Evolutionary conservation across 2,329 filamentous ascomycete species (phyloP).

Genomic region (Bipolaris cookei): DNA sequence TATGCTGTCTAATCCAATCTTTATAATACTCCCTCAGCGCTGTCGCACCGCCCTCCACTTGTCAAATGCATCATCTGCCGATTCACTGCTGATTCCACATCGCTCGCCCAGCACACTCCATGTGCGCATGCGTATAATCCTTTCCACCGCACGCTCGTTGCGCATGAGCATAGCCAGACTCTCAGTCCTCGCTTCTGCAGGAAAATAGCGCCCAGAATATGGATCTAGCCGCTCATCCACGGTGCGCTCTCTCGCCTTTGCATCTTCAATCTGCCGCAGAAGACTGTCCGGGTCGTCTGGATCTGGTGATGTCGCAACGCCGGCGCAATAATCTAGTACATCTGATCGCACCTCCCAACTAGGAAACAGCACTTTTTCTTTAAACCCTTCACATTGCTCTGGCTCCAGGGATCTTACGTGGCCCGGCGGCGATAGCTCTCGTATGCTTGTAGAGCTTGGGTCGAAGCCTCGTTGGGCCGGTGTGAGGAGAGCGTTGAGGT

Average conservation of each 20-base stretch:
- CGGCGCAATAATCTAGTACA: slow-evolving; percentile 85
- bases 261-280: slow-evolving; percentile 71
- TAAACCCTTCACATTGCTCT: slow-evolving; percentile 72
- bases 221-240: slow-evolving; percentile 91
- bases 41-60: slow-evolving; percentile 37
- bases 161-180: slow-evolving; percentile 74
- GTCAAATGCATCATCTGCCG: slow-evolving; percentile 49
- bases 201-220: slow-evolving; percentile 84
- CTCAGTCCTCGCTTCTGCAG: slow-evolving; percentile 79
- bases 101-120: slow-evolving; percentile 80
- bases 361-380: slow-evolving; percentile 79
- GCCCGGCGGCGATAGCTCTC: slow-evolving; percentile 58
- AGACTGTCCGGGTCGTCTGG: slow-evolving; percentile 82
- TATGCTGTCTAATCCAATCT: too few relatives aligned
- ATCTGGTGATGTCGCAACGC: slow-evolving; percentile 85
- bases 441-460: slow-evolving; percentile 73
- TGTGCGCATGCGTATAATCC: slow-evolving; percentile 78
- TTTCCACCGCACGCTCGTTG: slow-evolving; percentile 78
- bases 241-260: slow-evolving; percentile 71
- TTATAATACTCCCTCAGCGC: neutral
- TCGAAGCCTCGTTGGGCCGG: slow-evolving; percentile 78
- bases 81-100: slow-evolving; percentile 65
- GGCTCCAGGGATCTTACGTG: slow-evolving; percentile 63
- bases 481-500: slow-evolving; percentile 85
- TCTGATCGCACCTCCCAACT: slow-evolving; percentile 85